These are phyloP conservation scores for Boehmeria nivea DNA, from an alignment of 306 rosid genomes.

Conservation along the genomic window DNA sequence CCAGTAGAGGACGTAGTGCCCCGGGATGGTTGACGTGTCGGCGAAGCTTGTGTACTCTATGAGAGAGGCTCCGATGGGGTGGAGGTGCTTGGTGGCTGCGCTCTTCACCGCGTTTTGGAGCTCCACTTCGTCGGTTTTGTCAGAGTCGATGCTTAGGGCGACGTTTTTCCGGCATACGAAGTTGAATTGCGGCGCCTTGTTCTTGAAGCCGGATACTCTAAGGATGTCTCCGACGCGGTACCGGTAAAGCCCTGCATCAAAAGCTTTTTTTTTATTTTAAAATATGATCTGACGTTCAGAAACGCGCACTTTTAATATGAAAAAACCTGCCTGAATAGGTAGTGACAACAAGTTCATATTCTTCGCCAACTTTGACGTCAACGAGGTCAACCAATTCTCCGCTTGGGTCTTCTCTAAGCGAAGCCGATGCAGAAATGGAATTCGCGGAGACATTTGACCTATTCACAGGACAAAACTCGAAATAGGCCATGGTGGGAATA, in stretches of 20 bases:
- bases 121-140: constrained; percentile 57
- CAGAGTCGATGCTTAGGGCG: constrained; percentile 47
- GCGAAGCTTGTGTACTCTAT: constrained; percentile 51
- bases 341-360: constrained; percentile 59
- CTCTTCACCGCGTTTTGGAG: constrained; percentile 48
- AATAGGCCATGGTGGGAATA: constrained; percentile 60
- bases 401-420: constrained; percentile 7
- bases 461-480: constrained; percentile 51
- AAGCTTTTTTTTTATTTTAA: too few species aligned
- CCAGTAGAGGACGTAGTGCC: constrained; percentile 61
- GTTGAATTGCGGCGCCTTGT: constrained; percentile 61
- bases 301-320: not conserved
- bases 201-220: constrained; percentile 57
- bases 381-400: constrained; percentile 48
- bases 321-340: constrained; percentile 42
- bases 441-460: constrained; percentile 17
- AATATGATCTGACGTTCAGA: too few species aligned
- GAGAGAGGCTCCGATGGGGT: constrained; percentile 26
- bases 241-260: constrained; percentile 44
- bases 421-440: constrained; percentile 23
- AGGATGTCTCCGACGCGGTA: constrained; percentile 56
- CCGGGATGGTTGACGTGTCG: constrained; percentile 44
- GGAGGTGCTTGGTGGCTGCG: constrained; percentile 34
- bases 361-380: constrained; percentile 48
- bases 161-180: constrained; percentile 57